Percentiles rank a stretch among this genome's conserved stretches.
phyloP scores from a whole-genome alignment of 352 stramenopile species.

The Peronospora belbahrii region DNA sequence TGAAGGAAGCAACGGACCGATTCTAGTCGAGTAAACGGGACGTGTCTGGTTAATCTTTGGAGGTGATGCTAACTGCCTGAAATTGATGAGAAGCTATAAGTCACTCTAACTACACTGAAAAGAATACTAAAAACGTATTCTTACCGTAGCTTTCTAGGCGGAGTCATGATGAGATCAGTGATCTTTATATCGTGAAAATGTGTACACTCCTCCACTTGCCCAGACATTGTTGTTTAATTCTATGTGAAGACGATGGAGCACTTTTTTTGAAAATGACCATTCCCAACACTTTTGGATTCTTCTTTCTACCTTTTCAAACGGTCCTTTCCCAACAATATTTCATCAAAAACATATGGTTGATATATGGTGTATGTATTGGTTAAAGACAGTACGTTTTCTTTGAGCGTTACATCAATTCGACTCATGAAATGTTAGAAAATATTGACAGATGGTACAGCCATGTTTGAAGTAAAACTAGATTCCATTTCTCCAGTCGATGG shows the following conservation, averaged over 20 bases:
- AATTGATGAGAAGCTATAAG: constrained; percentile 5
- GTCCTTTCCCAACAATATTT: constrained; percentile 10
- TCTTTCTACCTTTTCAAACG: constrained; percentile 12
- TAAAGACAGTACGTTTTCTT: too few relatives aligned
- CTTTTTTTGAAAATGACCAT: constrained; percentile 25
- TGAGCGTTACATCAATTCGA: too few relatives aligned
- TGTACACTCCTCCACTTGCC: constrained; percentile 5
- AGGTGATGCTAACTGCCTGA: constrained; percentile 10
- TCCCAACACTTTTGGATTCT: neutral
- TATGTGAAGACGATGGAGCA: constrained; percentile 8
- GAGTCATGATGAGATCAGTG: constrained; percentile 7
- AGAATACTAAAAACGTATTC: neutral
- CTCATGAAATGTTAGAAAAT: too few relatives aligned
- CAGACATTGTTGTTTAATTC: constrained; percentile 10
- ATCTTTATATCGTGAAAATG: neutral
- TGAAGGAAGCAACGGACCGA: constrained; percentile 16
- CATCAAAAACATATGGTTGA: constrained; percentile 13
- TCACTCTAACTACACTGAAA: constrained; percentile 2
- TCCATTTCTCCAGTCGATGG: constrained; percentile 15
- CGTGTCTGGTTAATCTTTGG: constrained; percentile 20
- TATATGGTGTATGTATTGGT: too few relatives aligned
- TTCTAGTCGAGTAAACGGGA: constrained; percentile 13
- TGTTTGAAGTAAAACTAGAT: constrained; percentile 13
- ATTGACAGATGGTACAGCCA: too few relatives aligned
- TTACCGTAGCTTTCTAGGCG: constrained; percentile 14